Conservation (phyloP, 2,329 filamentous ascomycete species). For the Cercospora beticola region DNA sequence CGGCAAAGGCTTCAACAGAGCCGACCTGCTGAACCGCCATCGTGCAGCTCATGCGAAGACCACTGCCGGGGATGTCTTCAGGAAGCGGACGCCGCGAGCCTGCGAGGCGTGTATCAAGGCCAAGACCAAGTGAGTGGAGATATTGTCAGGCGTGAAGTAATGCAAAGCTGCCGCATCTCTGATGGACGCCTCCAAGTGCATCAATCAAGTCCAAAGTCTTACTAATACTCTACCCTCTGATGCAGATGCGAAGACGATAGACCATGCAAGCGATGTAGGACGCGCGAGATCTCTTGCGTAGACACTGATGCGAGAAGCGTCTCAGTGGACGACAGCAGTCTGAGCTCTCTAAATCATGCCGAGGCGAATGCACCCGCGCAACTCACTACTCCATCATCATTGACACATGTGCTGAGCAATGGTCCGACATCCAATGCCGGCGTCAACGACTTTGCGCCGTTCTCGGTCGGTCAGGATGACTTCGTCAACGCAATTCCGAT, state of each 20-base stretch:
- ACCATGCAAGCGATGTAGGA: slow-evolving; percentile 31
- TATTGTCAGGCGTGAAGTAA: not conserved
- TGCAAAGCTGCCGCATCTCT: not conserved
- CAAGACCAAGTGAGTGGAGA: slow-evolving; percentile 22
- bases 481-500: slow-evolving; percentile 5
- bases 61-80: slow-evolving; percentile 23
- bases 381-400: slow-evolving; percentile 13
- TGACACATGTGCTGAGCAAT: not conserved
- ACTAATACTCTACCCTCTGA: not conserved
- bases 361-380: not conserved
- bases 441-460: slow-evolving; percentile 4
- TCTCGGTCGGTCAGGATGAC: not conserved
- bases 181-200: not conserved
- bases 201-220: not conserved
- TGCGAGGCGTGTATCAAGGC: slow-evolving; percentile 31
- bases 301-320: slow-evolving; percentile 26
- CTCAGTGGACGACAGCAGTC: slow-evolving; percentile 2
- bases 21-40: slow-evolving; percentile 33
- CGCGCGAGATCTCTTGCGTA: slow-evolving; percentile 24
- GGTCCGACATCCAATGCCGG: not conserved
- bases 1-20: slow-evolving; percentile 34
- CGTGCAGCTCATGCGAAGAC: slow-evolving; percentile 29
- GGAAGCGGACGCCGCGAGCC: slow-evolving; percentile 29
- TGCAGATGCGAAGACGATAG: slow-evolving; percentile 30
- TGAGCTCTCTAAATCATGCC: not conserved